Base-by-base conservation (phyloP, 495 filamentous ascomycete genomes). In the Alectoria sarmentosa region DNA sequence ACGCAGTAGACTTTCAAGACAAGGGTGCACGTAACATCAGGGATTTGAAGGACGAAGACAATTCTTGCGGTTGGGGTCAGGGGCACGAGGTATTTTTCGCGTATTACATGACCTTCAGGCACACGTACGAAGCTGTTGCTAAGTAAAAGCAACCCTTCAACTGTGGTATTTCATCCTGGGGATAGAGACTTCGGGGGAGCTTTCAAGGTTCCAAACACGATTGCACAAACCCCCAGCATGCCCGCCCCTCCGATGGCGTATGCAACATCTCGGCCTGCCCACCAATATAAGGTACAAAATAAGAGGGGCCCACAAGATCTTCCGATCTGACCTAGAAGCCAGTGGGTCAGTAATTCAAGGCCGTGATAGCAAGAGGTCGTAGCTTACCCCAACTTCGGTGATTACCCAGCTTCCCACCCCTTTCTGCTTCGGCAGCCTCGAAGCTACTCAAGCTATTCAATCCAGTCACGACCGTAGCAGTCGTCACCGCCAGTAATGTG, bases 261-360 rank as follows among this genome's bases (percentile, higher is more conserved):
- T 1, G 94, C 94, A 21, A 86, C 77, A 70, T 95, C 88, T 46
- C 94, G 78, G 0, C 95, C 94, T 38, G 90, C 92, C 95, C 95
- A 99, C 94, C 94, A 99, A 77, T 98, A 99, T 64, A 99, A 79
- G n/a, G 90, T 88, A 68, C 93, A 97, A 70, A 98, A 99, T 55
- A 95, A 72, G 32, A 98, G 70, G 2, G 94, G 94, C 0, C 94
- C 94, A 26, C 93, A 73, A 5, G 92, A 90, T 30, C 95, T 79
- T 4, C 94, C 95, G 14, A 92, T 79, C 77, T 98, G 94, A 5
- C 94, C 88, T 83, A 69, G 26, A 56, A 59, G 5, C 21, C 44
- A 61, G 38, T 23, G 19, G 26, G 34, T 62, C 14, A 65, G 26
- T 17, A 60, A 8, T 66, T 30, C 15, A 28, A 5, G 23, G 39